Percentiles rank a stretch among this genome's conserved stretches.
Conservation (phyloP, 352 stramenopile genomes). For the Phytopythium montanum region DNA sequence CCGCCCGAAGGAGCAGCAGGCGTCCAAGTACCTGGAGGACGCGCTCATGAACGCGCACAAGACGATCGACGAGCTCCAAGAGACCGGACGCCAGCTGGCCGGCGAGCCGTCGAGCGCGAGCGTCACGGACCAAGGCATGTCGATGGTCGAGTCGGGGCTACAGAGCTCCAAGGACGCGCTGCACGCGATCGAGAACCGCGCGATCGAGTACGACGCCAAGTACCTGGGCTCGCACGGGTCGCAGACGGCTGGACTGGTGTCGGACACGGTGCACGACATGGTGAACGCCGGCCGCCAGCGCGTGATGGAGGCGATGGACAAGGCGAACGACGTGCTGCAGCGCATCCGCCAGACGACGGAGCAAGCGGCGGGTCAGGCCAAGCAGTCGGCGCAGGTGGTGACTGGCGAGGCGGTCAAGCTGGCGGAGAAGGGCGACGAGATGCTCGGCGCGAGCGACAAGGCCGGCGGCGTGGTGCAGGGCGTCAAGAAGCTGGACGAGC, state of each 20-base stretch:
- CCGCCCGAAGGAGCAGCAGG: constrained; percentile 72
- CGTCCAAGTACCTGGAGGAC: constrained; percentile 41
- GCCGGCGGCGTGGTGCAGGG: constrained; percentile 38
- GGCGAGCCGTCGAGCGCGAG: constrained; percentile 31
- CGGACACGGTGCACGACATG: constrained; percentile 32
- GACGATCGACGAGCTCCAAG: constrained; percentile 26
- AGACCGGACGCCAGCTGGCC: constrained; percentile 22
- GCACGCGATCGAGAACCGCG: constrained; percentile 31
- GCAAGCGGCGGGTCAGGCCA: constrained; percentile 30
- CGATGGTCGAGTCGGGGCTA: constrained; percentile 43
- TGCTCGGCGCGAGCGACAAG: constrained; percentile 38
- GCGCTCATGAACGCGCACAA: constrained; percentile 26
- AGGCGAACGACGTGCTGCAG: constrained; percentile 42
- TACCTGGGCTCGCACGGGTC: constrained; percentile 28
- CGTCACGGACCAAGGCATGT: constrained; percentile 38
- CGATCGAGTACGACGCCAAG: constrained; percentile 55
- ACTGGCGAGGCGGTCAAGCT: constrained; percentile 40
- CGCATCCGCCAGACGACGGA: constrained; percentile 36
- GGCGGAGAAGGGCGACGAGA: constrained; percentile 50
- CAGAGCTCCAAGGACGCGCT: constrained; percentile 36
- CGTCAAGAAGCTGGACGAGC: constrained; percentile 50
- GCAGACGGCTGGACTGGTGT: constrained; percentile 6
- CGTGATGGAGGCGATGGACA: constrained; percentile 57
- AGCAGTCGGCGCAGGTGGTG: constrained; percentile 23
- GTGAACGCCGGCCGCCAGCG: constrained; percentile 52